phyloP scores from a whole-genome alignment of 1,139 yeast genomes.

The Candida sp. region DNA sequence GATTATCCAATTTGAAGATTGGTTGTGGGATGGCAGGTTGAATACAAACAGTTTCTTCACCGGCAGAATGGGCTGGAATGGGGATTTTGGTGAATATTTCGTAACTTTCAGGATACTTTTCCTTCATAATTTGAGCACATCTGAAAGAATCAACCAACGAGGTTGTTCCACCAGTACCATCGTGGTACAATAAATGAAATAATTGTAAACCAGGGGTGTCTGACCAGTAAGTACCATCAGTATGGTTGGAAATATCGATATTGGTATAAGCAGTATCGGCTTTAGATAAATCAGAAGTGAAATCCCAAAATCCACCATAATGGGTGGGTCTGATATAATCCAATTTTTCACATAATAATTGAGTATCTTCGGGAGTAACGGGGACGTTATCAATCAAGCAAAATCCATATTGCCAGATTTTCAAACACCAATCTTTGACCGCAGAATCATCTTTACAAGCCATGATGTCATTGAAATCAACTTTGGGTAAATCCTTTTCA shows the following conservation, averaged over 20 bases:
- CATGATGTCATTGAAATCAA: constrained; percentile 49
- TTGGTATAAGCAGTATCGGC: constrained; percentile 77
- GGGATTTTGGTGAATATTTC: constrained; percentile 50
- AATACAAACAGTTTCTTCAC: constrained; percentile 66
- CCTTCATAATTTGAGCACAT: constrained; percentile 52
- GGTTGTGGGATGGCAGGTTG: constrained; percentile 63
- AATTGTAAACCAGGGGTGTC: constrained; percentile 75
- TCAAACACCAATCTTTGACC: constrained; percentile 56
- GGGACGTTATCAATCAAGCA: constrained; percentile 65
- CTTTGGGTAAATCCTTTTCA: constrained; percentile 43
- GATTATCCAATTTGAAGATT: constrained; percentile 51
- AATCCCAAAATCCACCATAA: constrained; percentile 83
- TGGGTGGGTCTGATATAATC: constrained; percentile 71
- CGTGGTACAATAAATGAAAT: constrained; percentile 64
- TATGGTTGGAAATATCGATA: constrained; percentile 63
- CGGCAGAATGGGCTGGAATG: constrained; percentile 77
- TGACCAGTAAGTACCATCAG: constrained; percentile 80
- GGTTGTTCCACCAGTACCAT: constrained; percentile 73
- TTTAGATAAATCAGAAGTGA: constrained; percentile 68
- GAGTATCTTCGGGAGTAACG: constrained; percentile 58
- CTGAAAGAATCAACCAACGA: constrained; percentile 69
- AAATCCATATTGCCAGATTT: constrained; percentile 62
- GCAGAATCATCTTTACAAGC: constrained; percentile 27
- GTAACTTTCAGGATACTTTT: constrained; percentile 51
- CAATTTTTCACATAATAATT: constrained; percentile 55